These are phyloP conservation scores for Paratinospora sagittata DNA, from an alignment of 164 flowering plant species.

Conservation along the genomic window DNA sequence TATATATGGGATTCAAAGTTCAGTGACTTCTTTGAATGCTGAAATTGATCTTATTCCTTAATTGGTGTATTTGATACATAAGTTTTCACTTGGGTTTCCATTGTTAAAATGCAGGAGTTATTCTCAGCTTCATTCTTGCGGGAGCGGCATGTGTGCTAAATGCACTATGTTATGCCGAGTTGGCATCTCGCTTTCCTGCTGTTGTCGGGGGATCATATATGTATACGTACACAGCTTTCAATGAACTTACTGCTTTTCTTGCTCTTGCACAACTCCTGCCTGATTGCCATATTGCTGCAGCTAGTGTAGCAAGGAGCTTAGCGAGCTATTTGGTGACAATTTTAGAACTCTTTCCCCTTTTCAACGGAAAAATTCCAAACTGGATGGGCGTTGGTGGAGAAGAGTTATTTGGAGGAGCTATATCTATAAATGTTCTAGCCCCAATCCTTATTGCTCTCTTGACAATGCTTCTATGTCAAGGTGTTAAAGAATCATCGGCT, in stretches of 20 bases:
- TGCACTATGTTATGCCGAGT: slow-evolving; percentile 91
- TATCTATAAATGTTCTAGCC: slow-evolving; percentile 83
- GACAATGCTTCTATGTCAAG: slow-evolving; percentile 71
- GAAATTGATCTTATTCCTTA: not conserved
- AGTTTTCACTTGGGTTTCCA: not conserved
- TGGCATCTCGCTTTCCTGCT: slow-evolving; percentile 92
- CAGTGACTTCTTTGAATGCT: not conserved
- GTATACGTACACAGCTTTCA: slow-evolving; percentile 86
- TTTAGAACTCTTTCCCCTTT: slow-evolving; percentile 65
- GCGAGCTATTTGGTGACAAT: slow-evolving; percentile 67
- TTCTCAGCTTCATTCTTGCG: slow-evolving; percentile 81
- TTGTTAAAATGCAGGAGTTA: slow-evolving; percentile 61
- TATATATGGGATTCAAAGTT: not conserved
- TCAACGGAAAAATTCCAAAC: slow-evolving; percentile 60
- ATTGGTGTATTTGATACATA: not conserved
- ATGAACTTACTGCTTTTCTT: slow-evolving; percentile 95
- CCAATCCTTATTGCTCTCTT: slow-evolving; percentile 66
- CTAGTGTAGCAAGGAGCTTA: slow-evolving; percentile 92
- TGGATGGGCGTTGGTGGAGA: slow-evolving; percentile 87
- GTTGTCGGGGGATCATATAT: slow-evolving; percentile 96
- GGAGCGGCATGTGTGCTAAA: slow-evolving; percentile 86
- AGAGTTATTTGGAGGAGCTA: slow-evolving; percentile 54
- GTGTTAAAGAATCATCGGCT: slow-evolving; percentile 85
- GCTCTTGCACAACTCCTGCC: slow-evolving; percentile 87
- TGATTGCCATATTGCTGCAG: slow-evolving; percentile 96